phyloP scores from a whole-genome alignment of 176 grass and related monocot genomes.

The Guadua angustifolia region DNA sequence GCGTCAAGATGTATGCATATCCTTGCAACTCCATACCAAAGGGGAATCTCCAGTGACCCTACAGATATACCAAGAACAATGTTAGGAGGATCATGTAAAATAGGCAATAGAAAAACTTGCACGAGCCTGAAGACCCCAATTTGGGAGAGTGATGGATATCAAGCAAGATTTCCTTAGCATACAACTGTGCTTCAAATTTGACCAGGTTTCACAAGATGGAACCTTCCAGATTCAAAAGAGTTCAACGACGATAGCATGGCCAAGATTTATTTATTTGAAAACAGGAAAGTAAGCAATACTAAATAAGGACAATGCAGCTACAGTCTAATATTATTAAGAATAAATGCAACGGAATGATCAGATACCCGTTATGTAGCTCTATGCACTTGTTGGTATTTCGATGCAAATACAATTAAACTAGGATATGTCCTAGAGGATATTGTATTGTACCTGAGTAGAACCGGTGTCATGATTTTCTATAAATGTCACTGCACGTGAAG shows the following conservation, averaged over 20 bases:
- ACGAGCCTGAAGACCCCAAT: not conserved
- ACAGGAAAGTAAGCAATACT: not conserved
- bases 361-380: conserved; percentile 10
- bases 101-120: conserved; percentile 1
- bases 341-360: conserved; percentile 14
- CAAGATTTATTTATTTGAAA: not conserved
- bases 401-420: conserved; percentile 21
- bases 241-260: not conserved
- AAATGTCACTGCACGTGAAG: conserved; percentile 96
- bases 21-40: conserved; percentile 95
- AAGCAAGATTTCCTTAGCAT: not conserved
- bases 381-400: conserved; percentile 11
- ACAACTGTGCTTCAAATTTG: not conserved
- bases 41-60: conserved; percentile 99
- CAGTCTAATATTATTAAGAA: not conserved
- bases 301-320: conserved; percentile 5
- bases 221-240: conserved; percentile 14
- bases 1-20: conserved; percentile 95
- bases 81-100: conserved; percentile 15
- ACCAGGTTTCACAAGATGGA: conserved; percentile 9
- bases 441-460: conserved; percentile 81
- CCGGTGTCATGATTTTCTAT: conserved; percentile 99
- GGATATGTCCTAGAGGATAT: conserved; percentile 11
- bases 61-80: conserved; percentile 39
- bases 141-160: not conserved